A percentile compares a stretch with the other conserved stretches of the same genome.
These are phyloP conservation scores for Aspergillus japonicus DNA, from an alignment of 2,329 filamentous ascomycete species.

Conservation along the genomic window DNA sequence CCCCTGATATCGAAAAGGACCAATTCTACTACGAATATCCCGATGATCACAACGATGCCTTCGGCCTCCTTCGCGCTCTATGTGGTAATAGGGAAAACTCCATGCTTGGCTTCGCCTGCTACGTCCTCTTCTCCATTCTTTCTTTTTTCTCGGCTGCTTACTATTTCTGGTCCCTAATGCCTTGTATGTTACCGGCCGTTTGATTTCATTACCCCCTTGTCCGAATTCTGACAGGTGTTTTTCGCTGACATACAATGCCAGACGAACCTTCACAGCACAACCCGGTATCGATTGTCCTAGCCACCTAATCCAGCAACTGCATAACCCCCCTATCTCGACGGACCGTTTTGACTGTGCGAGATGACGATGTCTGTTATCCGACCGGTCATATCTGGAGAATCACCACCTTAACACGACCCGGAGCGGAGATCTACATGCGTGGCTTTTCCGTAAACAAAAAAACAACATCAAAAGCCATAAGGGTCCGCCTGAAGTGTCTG, in stretches of 20 bases:
- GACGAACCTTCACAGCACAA: neutral
- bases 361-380: neutral
- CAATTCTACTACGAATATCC: neutral
- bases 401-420: neutral
- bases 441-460: neutral
- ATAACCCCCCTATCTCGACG: neutral
- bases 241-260: neutral
- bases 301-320: neutral
- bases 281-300: neutral
- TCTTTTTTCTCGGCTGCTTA: slow-evolving; percentile 8
- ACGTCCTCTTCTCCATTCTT: slow-evolving; percentile 6
- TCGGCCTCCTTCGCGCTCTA: neutral
- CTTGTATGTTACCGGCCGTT: neutral
- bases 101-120: slow-evolving; percentile 12
- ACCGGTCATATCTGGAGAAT: neutral
- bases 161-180: slow-evolving; percentile 4
- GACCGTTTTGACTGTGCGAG: neutral
- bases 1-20: slow-evolving; percentile 1
- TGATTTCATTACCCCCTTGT: neutral
- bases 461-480: neutral
- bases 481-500: neutral
- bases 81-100: neutral
- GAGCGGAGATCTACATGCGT: neutral
- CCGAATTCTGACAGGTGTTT: neutral
- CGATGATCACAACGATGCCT: neutral